Conservation (phyloP, 1,284 basidiomycete species). For the Mrakiaceae sp. region DNA sequence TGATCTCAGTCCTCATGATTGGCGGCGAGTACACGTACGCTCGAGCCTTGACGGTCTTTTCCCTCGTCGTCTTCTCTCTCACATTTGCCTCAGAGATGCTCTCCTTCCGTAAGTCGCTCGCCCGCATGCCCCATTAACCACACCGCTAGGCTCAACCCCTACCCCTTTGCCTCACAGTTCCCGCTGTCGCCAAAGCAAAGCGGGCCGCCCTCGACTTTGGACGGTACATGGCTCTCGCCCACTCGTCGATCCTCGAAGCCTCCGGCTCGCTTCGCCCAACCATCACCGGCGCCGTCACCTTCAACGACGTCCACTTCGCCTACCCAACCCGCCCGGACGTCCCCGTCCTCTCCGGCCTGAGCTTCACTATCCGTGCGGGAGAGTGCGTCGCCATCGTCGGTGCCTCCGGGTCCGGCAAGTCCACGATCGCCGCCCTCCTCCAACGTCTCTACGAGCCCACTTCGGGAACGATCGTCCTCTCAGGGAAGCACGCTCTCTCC, state of each 20-base stretch:
- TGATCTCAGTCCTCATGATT: constrained; percentile 71
- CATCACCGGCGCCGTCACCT: constrained; percentile 52
- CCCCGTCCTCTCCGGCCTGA: constrained; percentile 54
- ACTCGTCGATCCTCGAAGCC: constrained; percentile 49
- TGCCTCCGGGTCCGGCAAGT: constrained; percentile 77
- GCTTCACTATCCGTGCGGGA: constrained; percentile 52
- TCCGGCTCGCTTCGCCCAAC: constrained; percentile 53
- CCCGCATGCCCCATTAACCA: neutral
- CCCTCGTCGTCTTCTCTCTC: constrained; percentile 84
- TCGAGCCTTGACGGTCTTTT: constrained; percentile 78
- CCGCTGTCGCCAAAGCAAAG: constrained; percentile 63
- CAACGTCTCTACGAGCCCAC: constrained; percentile 75
- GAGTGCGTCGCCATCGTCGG: constrained; percentile 84
- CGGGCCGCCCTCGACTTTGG: constrained; percentile 71
- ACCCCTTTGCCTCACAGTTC: constrained; percentile 41
- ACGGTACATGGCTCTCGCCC: constrained; percentile 49
- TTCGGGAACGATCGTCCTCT: constrained; percentile 47
- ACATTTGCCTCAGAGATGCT: constrained; percentile 83
- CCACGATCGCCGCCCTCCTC: constrained; percentile 67
- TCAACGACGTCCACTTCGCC: constrained; percentile 61
- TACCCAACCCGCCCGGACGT: constrained; percentile 71
- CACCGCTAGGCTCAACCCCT: neutral
- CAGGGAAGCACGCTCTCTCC: constrained; percentile 40
- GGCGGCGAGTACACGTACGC: constrained; percentile 72
- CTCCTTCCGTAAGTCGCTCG: constrained; percentile 58